These are phyloP conservation scores for Arthrobotrys musiformis DNA, from an alignment of 2,329 filamentous ascomycete species.

Conservation along the genomic window DNA sequence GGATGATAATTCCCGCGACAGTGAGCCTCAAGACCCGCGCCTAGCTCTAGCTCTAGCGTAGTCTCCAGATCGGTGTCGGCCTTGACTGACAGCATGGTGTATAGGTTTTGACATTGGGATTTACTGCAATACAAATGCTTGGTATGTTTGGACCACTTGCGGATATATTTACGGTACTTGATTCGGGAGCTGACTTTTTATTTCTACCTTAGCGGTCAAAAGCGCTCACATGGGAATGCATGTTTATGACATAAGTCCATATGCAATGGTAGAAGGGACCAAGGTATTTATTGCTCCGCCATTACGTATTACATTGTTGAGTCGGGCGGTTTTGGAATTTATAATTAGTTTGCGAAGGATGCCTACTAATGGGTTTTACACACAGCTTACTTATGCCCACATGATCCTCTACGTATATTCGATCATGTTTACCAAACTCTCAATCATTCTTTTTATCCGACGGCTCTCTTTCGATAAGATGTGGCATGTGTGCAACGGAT, in stretches of 20 bases:
- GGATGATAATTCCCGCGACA: slow-evolving; percentile 43
- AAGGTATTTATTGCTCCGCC: slow-evolving; percentile 7
- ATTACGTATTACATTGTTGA: background rate
- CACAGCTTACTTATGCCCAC: slow-evolving; percentile 40
- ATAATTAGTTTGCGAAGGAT: too few species aligned
- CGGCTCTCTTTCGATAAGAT: slow-evolving; percentile 19
- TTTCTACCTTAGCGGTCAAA: background rate
- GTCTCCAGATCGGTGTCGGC: background rate
- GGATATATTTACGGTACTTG: too few species aligned
- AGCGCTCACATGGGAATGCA: slow-evolving; percentile 37
- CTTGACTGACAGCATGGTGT: background rate
- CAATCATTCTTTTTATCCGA: slow-evolving; percentile 42
- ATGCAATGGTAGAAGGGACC: slow-evolving; percentile 33
- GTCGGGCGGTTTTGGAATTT: too few species aligned
- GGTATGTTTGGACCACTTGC: slow-evolving; percentile 11
- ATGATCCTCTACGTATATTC: slow-evolving; percentile 43
- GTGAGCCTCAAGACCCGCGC: background rate
- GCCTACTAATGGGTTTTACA: too few species aligned
- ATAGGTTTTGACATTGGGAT: slow-evolving; percentile 20
- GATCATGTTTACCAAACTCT: slow-evolving; percentile 47
- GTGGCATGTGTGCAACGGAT: slow-evolving; percentile 37
- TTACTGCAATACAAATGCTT: slow-evolving; percentile 23
- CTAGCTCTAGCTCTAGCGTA: background rate
- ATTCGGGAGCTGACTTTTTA: background rate
- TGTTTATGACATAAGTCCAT: slow-evolving; percentile 38